Evolutionary conservation across 202 grass and related monocot genomes (phyloP).

Genomic region (Zoysia matrella): DNA sequence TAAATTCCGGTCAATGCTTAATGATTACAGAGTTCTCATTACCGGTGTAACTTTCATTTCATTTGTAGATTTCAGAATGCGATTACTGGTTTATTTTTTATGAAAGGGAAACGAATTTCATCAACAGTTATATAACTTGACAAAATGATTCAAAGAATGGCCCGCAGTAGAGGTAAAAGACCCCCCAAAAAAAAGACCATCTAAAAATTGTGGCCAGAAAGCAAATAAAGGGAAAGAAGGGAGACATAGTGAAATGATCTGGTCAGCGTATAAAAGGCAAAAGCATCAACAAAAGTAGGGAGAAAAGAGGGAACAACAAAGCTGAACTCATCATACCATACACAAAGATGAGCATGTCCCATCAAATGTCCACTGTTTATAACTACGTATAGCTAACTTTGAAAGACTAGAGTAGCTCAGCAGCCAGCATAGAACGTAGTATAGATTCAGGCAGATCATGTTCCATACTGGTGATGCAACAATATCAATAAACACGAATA

Average conservation of each 20-base stretch:
- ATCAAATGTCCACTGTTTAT: conserved; percentile 42
- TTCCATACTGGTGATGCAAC: conserved; percentile 1
- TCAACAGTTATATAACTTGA: background rate
- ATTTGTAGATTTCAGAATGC: background rate
- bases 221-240: conserved; percentile 43
- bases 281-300: conserved; percentile 52
- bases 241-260: conserved; percentile 35
- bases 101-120: background rate
- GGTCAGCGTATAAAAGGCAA: conserved; percentile 57
- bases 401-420: conserved; percentile 30
- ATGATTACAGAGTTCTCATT: conserved; percentile 40
- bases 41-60: conserved; percentile 8
- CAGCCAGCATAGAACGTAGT: too few species aligned
- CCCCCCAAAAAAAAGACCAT: conserved; percentile 18
- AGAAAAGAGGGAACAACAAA: conserved; percentile 52
- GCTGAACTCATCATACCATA: conserved; percentile 46
- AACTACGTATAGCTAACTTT: conserved; percentile 23
- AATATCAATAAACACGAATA: too few species aligned
- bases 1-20: conserved; percentile 29
- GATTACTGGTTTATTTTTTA: background rate
- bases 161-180: conserved; percentile 51
- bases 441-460: conserved; percentile 18
- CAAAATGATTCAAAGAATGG: conserved; percentile 46
- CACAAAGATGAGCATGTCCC: conserved; percentile 55
- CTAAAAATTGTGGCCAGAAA: conserved; percentile 41